A percentile compares a stretch with the other conserved stretches of the same genome.
phyloP scores from a whole-genome alignment of 768 basidiomycete species.

The Rhodotorula graminis region DNA sequence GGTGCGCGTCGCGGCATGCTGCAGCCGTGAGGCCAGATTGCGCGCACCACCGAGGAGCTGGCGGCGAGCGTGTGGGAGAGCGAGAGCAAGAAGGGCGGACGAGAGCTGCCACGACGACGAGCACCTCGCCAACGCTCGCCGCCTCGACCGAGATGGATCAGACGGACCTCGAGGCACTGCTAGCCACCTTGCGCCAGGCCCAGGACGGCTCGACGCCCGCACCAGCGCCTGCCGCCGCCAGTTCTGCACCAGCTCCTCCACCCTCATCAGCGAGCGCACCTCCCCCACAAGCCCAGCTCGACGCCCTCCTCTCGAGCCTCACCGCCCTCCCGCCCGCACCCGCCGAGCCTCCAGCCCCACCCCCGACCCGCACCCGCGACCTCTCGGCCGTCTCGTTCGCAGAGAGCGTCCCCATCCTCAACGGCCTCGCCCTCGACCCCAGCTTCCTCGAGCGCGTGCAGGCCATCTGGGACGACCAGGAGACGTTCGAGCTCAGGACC shows the following conservation, averaged over 20 bases:
- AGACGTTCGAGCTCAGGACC: conserved; percentile 26
- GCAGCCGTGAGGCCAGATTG: no score
- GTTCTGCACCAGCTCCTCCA: neutral
- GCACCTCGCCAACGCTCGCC: neutral
- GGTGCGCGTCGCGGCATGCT: no score
- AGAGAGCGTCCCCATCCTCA: conserved; percentile 28
- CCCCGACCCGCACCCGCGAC: conserved; percentile 1
- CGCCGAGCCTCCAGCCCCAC: neutral
- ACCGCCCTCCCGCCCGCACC: conserved; percentile 4
- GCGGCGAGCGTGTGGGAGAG: no score
- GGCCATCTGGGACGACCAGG: conserved; percentile 22
- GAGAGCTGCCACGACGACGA: no score
- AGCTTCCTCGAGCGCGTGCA: conserved; percentile 16
- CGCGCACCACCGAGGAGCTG: no score
- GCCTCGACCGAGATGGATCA: conserved; percentile 16
- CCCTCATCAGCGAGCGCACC: neutral
- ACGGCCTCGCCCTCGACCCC: conserved; percentile 5
- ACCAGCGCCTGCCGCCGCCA: neutral
- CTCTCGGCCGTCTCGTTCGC: conserved; percentile 21
- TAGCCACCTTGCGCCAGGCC: conserved; percentile 1
- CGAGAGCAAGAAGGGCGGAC: no score
- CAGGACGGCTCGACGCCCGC: conserved; percentile 8
- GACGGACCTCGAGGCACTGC: conserved; percentile 13
- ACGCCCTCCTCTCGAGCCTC: conserved; percentile 24
- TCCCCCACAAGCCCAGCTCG: conserved; percentile 20